Evolutionary conservation across 1,284 basidiomycete species (phyloP), one percentile per base, ranked within the genome.

Genomic region (Leccinum subrobustum): DNA sequence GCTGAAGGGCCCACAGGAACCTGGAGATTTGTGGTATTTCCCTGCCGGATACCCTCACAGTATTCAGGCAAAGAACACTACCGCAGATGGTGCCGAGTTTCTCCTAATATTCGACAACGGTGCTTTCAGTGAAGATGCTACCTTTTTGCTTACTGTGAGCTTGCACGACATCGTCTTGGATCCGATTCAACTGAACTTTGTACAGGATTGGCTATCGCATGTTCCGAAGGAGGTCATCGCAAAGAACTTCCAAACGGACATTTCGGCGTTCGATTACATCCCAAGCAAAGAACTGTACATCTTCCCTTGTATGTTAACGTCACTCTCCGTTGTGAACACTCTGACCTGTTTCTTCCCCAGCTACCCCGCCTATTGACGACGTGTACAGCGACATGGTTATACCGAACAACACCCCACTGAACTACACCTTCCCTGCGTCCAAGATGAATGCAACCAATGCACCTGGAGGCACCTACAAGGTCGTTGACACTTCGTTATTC

Each of bases 1-100:
- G 14, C 23, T 48, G 73, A 72, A 66, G 4, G 64, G 67, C 1
- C 3, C 31, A 9, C 12, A 52, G 70, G 66, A 3, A 0, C 68
- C 67, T 52, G 83, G 81, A 12, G 83, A 84, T 64, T 57, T 85
- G 3, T 86, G 85, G 85, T 86, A 81, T 67, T 86, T 87, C 71
- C 83, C 85, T 6, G 67, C 83, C 1, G 83, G 85, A 8, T 75
- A 44, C 25, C 65, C 71, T 1, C 71, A 73, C 50, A 75, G 74
- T 31, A 70, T 88, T 23, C 86, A 87, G 70, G 85, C 82, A 18
- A 79, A 79, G 60, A 77, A 78, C 44, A 78, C 75, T 3, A 75
- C 75, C 4, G 66, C 68, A 16, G 77, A 78, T 5, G 85, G 84
- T 29, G 75, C 81, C 2, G 86, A 88, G 67, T 87, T 87, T 67